Evolutionary conservation across 192 early-diverging fungal genomes (phyloP), one percentile per base, ranked within the genome.

Genomic region (Linnemannia exigua): DNA sequence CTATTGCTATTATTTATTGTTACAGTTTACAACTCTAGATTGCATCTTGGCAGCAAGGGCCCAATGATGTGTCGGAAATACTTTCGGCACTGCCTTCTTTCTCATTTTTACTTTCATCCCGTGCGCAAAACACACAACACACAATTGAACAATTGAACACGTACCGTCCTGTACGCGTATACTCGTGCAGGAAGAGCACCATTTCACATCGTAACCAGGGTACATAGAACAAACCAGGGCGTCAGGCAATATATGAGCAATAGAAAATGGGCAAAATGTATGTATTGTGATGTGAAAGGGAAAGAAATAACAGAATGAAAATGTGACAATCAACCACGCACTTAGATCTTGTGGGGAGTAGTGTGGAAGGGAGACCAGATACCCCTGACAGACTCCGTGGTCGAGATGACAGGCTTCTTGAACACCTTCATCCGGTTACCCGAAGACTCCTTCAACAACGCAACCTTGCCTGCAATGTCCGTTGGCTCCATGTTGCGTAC

Each of bases 361-460:
- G 92, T 87, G 72, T 95, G 93, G 91, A 96, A 96, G 41, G 95
- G 95, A 79, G 94, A 95, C 93, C 94, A 96, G 76, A 95, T 95
- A 63, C 95, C 95, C 67, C 95, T 92, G 20, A 96, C 94, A 76
- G 94, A 95, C 41, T 91, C 91, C 46, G 94, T 95, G 28, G 94
- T 93, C 7, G 95, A 96, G 61, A 95, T 90, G 33, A 95, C 95
- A 58, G 93, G 93, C 68, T 90, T 91, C 81, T 95, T 95, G 85
- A 92, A 90, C 28, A 91, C 88, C 67, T 81, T 88, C 77, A 93
- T 93, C 72, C 83, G 85, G 79, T 90, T 91, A 31, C 95, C 95
- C 41, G 93, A 89, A 70, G 93, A 93, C 71, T 95, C 92, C 61
- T 91, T 91, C 75, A 96, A 82, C 9, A 91, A 88, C 77, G 89